phyloP scores from a whole-genome alignment of 1,284 basidiomycete genomes.

The Ustilago trichophora region DNA sequence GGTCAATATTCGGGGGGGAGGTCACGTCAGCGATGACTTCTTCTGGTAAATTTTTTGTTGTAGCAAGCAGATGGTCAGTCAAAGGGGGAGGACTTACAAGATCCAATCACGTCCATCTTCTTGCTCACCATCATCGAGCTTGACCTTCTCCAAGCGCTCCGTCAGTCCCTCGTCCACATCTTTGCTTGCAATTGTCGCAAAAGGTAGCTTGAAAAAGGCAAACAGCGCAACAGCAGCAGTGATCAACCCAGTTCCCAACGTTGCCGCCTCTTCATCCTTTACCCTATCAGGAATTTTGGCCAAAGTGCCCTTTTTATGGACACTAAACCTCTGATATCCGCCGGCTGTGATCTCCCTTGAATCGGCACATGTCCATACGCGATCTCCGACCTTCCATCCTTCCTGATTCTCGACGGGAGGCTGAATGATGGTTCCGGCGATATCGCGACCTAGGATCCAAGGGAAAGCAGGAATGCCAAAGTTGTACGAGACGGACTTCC shows the following conservation, averaged over 20 bases:
- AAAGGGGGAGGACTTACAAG: conserved; percentile 20
- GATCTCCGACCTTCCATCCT: conserved; percentile 69
- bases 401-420: conserved; percentile 67
- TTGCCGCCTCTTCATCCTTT: conserved; percentile 48
- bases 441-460: conserved; percentile 69
- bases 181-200: neutral
- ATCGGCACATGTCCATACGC: conserved; percentile 63
- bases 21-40: too few relatives aligned
- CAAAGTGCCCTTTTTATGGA: conserved; percentile 43
- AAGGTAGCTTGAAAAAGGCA: conserved; percentile 48
- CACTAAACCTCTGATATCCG: conserved; percentile 49
- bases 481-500: conserved; percentile 51
- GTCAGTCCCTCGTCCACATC: too few relatives aligned
- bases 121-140: neutral
- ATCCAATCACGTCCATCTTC: conserved; percentile 32
- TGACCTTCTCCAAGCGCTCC: neutral
- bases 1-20: too few relatives aligned
- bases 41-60: too few relatives aligned
- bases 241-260: conserved; percentile 60
- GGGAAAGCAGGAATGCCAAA: conserved; percentile 58
- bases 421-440: conserved; percentile 69
- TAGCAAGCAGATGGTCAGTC: neutral
- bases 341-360: conserved; percentile 50
- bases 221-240: conserved; percentile 61
- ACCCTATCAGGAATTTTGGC: conserved; percentile 31